A percentile compares a stretch with the other conserved stretches of the same genome.
These are phyloP conservation scores for Salix dunnii DNA, from an alignment of 345 rosid species.

Conservation along the genomic window DNA sequence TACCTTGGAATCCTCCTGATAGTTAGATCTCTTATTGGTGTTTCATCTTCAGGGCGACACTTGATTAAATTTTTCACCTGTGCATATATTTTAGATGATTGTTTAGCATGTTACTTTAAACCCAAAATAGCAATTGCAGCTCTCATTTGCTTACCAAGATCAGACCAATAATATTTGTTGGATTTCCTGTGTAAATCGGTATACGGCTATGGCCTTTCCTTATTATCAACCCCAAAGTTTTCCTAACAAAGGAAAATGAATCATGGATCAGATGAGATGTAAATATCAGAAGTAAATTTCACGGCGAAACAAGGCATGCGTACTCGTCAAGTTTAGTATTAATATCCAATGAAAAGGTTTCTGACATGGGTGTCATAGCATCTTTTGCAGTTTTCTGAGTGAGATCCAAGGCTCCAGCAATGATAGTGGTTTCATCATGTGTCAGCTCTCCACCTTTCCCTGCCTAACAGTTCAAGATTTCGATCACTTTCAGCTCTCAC, in stretches of 20 bases:
- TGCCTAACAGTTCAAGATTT: conserved; percentile 39
- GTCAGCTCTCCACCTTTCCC: conserved; percentile 90
- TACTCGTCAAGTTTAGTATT: conserved; percentile 65
- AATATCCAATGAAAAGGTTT: conserved; percentile 60
- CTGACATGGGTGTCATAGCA: conserved; percentile 70
- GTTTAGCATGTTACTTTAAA: not conserved
- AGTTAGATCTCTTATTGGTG: conserved; percentile 51
- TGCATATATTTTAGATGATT: not conserved
- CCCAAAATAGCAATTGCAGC: not conserved
- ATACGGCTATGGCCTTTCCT: conserved; percentile 75
- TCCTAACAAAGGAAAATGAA: conserved; percentile 23
- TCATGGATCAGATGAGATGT: not conserved
- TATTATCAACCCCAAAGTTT: conserved; percentile 53
- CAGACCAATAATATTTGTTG: conserved; percentile 49
- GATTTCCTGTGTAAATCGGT: conserved; percentile 51
- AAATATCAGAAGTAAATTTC: not conserved
- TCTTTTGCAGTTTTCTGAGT: conserved; percentile 77
- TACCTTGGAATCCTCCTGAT: conserved; percentile 76
- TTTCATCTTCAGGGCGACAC: conserved; percentile 48
- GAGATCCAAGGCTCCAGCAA: conserved; percentile 77
- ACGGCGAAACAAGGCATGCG: not conserved
- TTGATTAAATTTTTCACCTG: conserved; percentile 76
- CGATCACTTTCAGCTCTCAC: not conserved
- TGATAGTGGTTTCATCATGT: conserved; percentile 77
- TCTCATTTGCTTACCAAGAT: conserved; percentile 48